These are phyloP conservation scores for Cystobasidium ongulense DNA, from an alignment of 768 basidiomycete species.

Conservation along the genomic window DNA sequence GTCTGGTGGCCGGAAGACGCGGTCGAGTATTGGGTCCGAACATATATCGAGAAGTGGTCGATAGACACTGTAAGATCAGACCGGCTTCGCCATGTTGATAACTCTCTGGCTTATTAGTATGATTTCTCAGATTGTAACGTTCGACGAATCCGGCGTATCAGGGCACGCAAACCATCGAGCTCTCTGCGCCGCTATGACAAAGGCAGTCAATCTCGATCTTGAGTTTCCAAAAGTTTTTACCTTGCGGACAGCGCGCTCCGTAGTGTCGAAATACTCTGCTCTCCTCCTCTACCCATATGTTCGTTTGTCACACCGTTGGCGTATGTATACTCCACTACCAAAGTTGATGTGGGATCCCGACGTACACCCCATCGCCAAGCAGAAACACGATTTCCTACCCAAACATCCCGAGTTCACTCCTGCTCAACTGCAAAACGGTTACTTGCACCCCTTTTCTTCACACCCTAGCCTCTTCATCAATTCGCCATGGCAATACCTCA, in stretches of 20 bases:
- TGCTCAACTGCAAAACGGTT: background rate
- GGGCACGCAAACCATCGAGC: slow-evolving; percentile 47
- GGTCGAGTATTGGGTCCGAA: slow-evolving; percentile 32
- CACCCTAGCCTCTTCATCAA: slow-evolving; percentile 33
- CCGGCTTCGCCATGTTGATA: background rate
- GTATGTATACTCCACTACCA: background rate
- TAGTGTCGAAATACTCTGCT: slow-evolving; percentile 38
- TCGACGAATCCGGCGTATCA: slow-evolving; percentile 46
- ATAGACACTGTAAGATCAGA: slow-evolving; percentile 40
- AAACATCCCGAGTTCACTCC: slow-evolving; percentile 7
- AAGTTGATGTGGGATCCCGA: slow-evolving; percentile 18
- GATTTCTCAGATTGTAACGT: slow-evolving; percentile 46
- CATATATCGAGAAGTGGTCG: slow-evolving; percentile 33
- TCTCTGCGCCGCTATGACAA: slow-evolving; percentile 35
- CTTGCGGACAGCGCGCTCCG: slow-evolving; percentile 29
- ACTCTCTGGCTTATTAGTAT: background rate
- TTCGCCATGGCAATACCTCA: slow-evolving; percentile 37
- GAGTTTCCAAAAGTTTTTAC: slow-evolving; percentile 24
- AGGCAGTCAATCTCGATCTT: background rate
- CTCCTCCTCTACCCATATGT: slow-evolving; percentile 30
- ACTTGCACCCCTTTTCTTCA: background rate
- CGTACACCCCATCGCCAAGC: slow-evolving; percentile 13
- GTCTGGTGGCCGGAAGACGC: slow-evolving; percentile 36
- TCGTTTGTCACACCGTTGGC: background rate
- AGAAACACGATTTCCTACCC: slow-evolving; percentile 7